Evolutionary conservation across 306 rosid genomes (phyloP), one percentile per base, ranked within the genome.

Genomic region (Vigna trinervia): DNA sequence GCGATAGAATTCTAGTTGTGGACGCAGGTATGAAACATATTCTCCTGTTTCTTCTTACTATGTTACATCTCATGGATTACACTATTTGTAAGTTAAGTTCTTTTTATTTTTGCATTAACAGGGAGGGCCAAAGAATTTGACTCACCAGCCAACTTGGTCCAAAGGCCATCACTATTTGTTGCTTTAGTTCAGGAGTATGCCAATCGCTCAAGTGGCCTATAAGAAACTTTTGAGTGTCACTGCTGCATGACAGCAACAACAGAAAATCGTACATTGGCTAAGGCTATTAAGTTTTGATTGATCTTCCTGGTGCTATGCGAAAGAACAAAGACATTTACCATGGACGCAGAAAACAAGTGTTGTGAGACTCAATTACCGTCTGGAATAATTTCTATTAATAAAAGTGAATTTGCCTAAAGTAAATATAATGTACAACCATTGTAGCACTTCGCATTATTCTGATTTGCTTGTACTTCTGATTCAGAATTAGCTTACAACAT

Each of bases 131-230:
- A 86, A 69, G 99, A 95, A 83, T 95, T 88, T n/a, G 97, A 95
- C 81, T 79, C 56, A 46, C 99, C 99, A 5, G 73, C 96, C 3
- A 82, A 72, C 69, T 87, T 95, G 89, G 86, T 95, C 8, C 94
- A 90, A 78, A 81, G 87, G 86, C 94, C 52, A 58, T 92, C 97
- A 0, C 84, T 90, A 8, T 95, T 95, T 66, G 96, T 86, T 12
- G 94, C 96, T 5, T 80, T 95, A 59, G 97, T 95, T 79, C 97
- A 90, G 70, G 99, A 95, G 84, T 95, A 95, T 58, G 97, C 97
- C 64, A 90, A 88, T 57, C 94, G 99, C 22, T 88, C 99, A 1
- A 58, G 69, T 11, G 96, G 86, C 52, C 62, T 95, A 32, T 95
- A 50, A 78, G 13, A 46, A 77, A 86, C 32, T 39, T 69, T 51